Evolutionary conservation across 495 filamentous ascomycete species (phyloP).

Genomic region (Cryomyces antarcticus): DNA sequence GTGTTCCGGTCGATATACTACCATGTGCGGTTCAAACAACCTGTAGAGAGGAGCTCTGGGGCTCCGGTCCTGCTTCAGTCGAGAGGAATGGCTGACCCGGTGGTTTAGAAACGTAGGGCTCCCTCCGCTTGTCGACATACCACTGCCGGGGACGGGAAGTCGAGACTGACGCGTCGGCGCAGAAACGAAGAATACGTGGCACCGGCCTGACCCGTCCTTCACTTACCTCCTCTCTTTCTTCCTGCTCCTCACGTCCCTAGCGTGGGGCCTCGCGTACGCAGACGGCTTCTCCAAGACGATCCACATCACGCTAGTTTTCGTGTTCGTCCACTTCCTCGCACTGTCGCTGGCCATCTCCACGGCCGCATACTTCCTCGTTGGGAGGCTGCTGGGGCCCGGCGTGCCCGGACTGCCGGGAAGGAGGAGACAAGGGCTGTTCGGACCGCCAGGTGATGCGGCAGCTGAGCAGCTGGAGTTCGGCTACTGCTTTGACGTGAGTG

Average conservation of each 20-base stretch:
- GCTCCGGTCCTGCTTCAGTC: background rate
- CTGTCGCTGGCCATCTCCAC: constrained; percentile 40
- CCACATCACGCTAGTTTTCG: constrained; percentile 40
- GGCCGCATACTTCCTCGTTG: constrained; percentile 42
- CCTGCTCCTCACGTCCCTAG: constrained; percentile 48
- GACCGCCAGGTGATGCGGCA: constrained; percentile 22
- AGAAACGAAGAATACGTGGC: constrained; percentile 67
- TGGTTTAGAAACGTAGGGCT: background rate
- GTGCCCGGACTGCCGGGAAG: constrained; percentile 24
- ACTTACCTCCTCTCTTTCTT: constrained; percentile 61
- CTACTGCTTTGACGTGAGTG: constrained; percentile 55
- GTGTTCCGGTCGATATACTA: constrained; percentile 62
- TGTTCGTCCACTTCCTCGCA: constrained; percentile 47
- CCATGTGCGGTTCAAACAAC: constrained; percentile 29
- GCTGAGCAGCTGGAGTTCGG: constrained; percentile 51
- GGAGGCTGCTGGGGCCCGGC: constrained; percentile 38
- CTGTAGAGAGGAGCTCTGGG: background rate
- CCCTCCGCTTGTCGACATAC: background rate
- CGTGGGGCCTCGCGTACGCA: constrained; percentile 53
- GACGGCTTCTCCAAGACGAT: constrained; percentile 32
- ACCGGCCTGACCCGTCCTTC: constrained; percentile 57
- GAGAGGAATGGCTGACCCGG: background rate
- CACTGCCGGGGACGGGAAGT: background rate
- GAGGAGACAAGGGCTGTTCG: constrained; percentile 36
- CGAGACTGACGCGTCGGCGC: background rate